Evolutionary conservation across 1,139 yeast species (phyloP).

Genomic region (Wickerhamomyces sp.): DNA sequence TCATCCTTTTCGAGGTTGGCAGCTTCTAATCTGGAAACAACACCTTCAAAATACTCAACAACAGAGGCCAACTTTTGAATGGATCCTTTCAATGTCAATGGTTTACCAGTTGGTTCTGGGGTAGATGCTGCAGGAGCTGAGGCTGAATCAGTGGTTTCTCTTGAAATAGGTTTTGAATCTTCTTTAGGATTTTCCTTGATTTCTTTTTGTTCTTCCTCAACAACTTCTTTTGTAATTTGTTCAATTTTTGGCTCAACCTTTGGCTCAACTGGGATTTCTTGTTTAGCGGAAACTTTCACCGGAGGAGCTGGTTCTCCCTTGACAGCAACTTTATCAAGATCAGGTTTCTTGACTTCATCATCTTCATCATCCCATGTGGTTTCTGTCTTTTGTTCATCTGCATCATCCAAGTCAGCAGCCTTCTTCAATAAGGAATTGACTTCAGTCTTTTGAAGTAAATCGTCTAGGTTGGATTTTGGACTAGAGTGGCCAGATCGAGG

Average conservation of each 20-base stretch:
- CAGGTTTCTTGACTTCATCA: constrained; percentile 2
- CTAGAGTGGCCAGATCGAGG: constrained; percentile 8
- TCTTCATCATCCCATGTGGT: constrained; percentile 30
- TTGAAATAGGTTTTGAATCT: constrained; percentile 17
- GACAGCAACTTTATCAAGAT: background rate
- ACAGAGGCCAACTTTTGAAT: constrained; percentile 59
- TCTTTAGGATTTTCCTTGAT: constrained; percentile 14
- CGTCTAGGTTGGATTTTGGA: constrained; percentile 33
- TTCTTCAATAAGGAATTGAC: constrained; percentile 48
- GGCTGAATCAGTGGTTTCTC: constrained; percentile 13
- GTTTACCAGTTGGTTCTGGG: constrained; percentile 26
- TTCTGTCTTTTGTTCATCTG: constrained; percentile 28
- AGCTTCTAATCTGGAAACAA: constrained; percentile 45
- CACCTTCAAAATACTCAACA: constrained; percentile 51
- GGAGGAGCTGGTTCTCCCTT: constrained; percentile 5
- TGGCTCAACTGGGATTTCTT: constrained; percentile 7
- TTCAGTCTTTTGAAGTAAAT: constrained; percentile 41
- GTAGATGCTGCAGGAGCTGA: constrained; percentile 18
- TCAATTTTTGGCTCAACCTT: constrained; percentile 13
- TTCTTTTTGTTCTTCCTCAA: constrained; percentile 17
- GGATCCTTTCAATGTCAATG: constrained; percentile 61
- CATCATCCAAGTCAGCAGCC: constrained; percentile 41
- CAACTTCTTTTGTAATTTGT: constrained; percentile 15
- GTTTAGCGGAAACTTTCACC: background rate
- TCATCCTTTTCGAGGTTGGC: constrained; percentile 61